phyloP scores from a whole-genome alignment of 306 rosid genomes.

The Vachellia collinsii region DNA sequence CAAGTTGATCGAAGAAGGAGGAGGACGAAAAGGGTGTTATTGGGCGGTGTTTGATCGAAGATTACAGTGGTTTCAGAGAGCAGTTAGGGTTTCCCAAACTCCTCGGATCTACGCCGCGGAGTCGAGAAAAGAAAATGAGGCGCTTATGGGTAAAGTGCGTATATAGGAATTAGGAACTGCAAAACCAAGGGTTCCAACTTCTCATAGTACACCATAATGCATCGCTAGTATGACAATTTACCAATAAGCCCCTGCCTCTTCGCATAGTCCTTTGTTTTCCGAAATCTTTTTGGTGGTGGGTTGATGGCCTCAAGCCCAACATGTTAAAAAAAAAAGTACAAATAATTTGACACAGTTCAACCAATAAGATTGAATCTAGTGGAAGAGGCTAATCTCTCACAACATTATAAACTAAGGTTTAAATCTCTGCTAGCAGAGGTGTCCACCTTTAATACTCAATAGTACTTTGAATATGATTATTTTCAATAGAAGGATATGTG shows the following conservation, averaged over 20 bases:
- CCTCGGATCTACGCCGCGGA: constrained; percentile 85
- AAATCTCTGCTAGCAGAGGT: too few species aligned
- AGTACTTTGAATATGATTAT: too few species aligned
- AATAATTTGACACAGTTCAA: too few species aligned
- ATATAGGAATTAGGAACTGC: neutral
- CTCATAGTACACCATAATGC: neutral
- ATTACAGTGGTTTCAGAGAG: neutral
- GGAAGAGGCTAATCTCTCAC: too few species aligned
- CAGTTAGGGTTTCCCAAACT: constrained; percentile 64
- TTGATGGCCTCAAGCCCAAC: neutral
- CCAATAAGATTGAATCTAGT: too few species aligned
- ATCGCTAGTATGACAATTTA: neutral
- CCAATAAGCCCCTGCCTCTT: constrained; percentile 35
- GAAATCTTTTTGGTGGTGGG: neutral
- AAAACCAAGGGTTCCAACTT: constrained; percentile 25
- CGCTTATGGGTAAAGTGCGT: neutral
- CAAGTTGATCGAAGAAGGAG: constrained; percentile 16
- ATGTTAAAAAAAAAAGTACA: neutral
- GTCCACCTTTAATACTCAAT: too few species aligned
- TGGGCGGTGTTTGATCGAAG: neutral
- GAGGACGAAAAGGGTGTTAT: neutral
- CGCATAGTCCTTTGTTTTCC: neutral
- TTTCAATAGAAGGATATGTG: too few species aligned
- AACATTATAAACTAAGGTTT: too few species aligned
- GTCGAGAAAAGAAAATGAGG: constrained; percentile 39